Evolutionary conservation across 352 stramenopile genomes (phyloP).

Genomic region (Phytophthora kernoviae): DNA sequence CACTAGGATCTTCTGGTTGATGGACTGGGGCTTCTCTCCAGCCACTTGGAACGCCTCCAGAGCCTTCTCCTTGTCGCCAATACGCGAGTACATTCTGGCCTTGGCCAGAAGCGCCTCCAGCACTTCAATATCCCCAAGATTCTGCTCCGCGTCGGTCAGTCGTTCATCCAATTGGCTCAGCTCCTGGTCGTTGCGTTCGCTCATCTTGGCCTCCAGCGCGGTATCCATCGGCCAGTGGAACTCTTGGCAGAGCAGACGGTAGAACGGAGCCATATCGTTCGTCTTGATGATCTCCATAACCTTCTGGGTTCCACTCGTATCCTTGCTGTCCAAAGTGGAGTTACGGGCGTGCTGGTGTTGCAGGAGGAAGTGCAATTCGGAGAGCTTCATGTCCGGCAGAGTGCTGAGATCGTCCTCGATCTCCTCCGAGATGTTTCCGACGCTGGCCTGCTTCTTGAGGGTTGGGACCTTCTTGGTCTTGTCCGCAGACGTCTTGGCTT

Average conservation of each 20-base stretch:
- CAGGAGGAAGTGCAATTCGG: constrained; percentile 77
- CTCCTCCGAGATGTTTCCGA: constrained; percentile 87
- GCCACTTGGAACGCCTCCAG: constrained; percentile 92
- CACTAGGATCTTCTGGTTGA: constrained; percentile 98
- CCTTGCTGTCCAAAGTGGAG: constrained; percentile 40
- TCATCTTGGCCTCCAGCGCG: constrained; percentile 64
- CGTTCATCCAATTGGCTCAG: constrained; percentile 85
- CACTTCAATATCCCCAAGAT: constrained; percentile 98
- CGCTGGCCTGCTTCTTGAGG: constrained; percentile 77
- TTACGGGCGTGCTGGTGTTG: constrained; percentile 63
- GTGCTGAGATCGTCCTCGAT: constrained; percentile 83
- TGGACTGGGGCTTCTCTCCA: constrained; percentile 94
- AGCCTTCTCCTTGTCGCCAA: constrained; percentile 92
- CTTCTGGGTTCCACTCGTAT: constrained; percentile 49
- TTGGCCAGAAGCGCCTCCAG: constrained; percentile 94
- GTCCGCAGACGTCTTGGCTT: constrained; percentile 19
- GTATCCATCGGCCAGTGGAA: constrained; percentile 73
- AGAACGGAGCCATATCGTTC: constrained; percentile 83
- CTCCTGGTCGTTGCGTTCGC: constrained; percentile 63
- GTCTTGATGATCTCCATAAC: constrained; percentile 68
- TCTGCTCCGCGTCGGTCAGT: constrained; percentile 94
- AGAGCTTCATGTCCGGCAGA: constrained; percentile 80
- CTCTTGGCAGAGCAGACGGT: constrained; percentile 68
- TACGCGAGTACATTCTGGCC: constrained; percentile 94
- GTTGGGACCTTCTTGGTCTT: constrained; percentile 14